Evolutionary conservation across 1,139 yeast genomes (phyloP), one percentile per base, ranked within the genome.

Genomic region (Kluyveromyces sp.): DNA sequence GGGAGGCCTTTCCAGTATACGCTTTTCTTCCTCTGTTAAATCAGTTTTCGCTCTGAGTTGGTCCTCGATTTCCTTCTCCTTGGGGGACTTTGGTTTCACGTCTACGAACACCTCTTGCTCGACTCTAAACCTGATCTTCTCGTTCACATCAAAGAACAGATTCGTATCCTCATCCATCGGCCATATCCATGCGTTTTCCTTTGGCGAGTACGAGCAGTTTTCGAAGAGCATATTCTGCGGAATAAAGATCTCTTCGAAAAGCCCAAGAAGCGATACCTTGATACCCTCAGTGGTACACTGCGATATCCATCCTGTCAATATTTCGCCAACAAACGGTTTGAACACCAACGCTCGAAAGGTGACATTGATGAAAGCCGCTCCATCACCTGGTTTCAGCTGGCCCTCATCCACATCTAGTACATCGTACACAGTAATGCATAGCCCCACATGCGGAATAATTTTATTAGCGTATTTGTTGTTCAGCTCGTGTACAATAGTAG

Each of bases 141-240:
- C 98, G 63, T 89, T 88, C 30, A 86, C 71, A 70, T 94, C 98
- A 42, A 92, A 73, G 58, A 78, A 92, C 51, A 92, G 71, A 51
- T 80, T 80, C 1, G 80, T 77, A 1, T 81, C 92, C 40, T 74
- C 83, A 54, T 80, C 87, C 60, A 73, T 74, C 26, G 80, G 79
- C 98, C 98, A 92, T 36, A 89, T 80, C 98, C 98, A 92, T 3
- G 96, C 96, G 57, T 81, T 85, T 53, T 94, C 98, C 39, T 74
- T 77, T 2, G 77, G 74, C 31, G 77, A 74, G 60, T 75, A 92
- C 48, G 69, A 71, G 59, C 94, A 79, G 41, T 80, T 78, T 60
- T 89, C 96, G 61, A 89, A 92, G 40, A 92, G 66, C 66, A 83
- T 73, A 44, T 78, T 72, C 54, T 80, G 80, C 3, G 97, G 97